Evolutionary conservation across 2,329 filamentous ascomycete species (phyloP).

Genomic region (Penicillium vulpinum): DNA sequence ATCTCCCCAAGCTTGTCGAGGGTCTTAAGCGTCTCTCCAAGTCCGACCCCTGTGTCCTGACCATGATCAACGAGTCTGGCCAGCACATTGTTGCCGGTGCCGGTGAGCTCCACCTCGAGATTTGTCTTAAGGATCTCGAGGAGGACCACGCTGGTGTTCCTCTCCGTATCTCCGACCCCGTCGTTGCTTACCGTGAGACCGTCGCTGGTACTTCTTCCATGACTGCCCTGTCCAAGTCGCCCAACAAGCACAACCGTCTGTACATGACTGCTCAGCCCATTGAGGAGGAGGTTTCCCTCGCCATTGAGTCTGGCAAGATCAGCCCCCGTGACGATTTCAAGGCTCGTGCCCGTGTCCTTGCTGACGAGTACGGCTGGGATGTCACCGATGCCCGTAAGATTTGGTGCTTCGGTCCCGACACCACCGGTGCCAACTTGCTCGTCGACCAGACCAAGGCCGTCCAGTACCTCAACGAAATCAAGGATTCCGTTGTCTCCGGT

Average conservation of each 20-base stretch:
- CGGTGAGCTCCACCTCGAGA: constrained; percentile 98
- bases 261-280: constrained; percentile 93
- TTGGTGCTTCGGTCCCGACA: constrained; percentile 99
- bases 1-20: constrained; percentile 99
- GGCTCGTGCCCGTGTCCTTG: constrained; percentile 90
- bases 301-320: constrained; percentile 92
- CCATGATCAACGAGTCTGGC: constrained; percentile 83
- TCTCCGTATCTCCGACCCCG: constrained; percentile 95
- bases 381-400: constrained; percentile 99
- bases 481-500: constrained; percentile 98
- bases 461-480: constrained; percentile 99
- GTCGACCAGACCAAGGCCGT: constrained; percentile 99
- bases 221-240: constrained; percentile 96
- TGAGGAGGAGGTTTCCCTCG: constrained; percentile 83
- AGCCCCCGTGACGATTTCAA: constrained; percentile 98
- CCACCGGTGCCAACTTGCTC: constrained; percentile 94
- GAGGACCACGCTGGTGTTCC: constrained; percentile 99
- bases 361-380: constrained; percentile 98
- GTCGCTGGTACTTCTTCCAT: constrained; percentile 83
- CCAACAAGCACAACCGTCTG: constrained; percentile 99
- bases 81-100: constrained; percentile 99
- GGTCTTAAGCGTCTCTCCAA: constrained; percentile 99
- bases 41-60: constrained; percentile 98
- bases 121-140: constrained; percentile 99
- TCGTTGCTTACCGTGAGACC: constrained; percentile 98